Percentiles rank a stretch among this genome's conserved stretches.
Evolutionary conservation across 1,139 yeast genomes (phyloP).

Genomic region (Lodderomyces oxycetoniae): DNA sequence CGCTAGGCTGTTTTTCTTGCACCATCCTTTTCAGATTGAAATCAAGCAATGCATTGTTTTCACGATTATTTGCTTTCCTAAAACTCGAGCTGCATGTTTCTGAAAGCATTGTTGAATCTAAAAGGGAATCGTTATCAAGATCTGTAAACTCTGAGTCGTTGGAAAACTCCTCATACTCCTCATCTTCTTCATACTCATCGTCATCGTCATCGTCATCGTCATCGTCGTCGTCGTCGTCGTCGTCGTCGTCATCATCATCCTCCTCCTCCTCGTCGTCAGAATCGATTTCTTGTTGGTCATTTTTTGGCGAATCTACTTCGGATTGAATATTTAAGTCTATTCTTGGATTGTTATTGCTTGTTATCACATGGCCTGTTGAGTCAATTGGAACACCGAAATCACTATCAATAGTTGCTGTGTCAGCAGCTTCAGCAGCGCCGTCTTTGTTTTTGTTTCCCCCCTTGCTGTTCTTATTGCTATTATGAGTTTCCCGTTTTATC

Average conservation of each 20-base stretch:
- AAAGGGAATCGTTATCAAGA: slow-evolving; percentile 37
- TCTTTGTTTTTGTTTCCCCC: background rate
- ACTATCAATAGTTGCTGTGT: slow-evolving; percentile 29
- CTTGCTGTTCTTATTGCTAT: background rate
- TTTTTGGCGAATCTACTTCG: background rate
- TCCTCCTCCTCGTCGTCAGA: slow-evolving; percentile 16
- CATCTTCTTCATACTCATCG: slow-evolving; percentile 9
- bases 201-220: slow-evolving; percentile 11
- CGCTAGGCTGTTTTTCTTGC: slow-evolving; percentile 18
- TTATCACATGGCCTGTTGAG: slow-evolving; percentile 13
- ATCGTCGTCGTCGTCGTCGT: slow-evolving; percentile 16
- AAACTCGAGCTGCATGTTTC: slow-evolving; percentile 19
- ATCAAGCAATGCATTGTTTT: background rate
- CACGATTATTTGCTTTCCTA: background rate
- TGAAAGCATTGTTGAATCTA: slow-evolving; percentile 29
- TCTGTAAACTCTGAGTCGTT: slow-evolving; percentile 45
- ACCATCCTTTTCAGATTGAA: slow-evolving; percentile 16
- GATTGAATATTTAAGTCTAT: slow-evolving; percentile 5
- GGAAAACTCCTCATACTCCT: slow-evolving; percentile 23
- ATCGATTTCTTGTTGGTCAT: slow-evolving; percentile 8
- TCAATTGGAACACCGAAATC: slow-evolving; percentile 31
- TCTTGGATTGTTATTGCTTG: background rate
- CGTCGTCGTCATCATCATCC: slow-evolving; percentile 15
- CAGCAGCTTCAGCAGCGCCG: no score
- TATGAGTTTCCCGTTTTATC: background rate